Evolutionary conservation across 805 yeast genomes (phyloP).

Genomic region (Suhomyces pyralidae): DNA sequence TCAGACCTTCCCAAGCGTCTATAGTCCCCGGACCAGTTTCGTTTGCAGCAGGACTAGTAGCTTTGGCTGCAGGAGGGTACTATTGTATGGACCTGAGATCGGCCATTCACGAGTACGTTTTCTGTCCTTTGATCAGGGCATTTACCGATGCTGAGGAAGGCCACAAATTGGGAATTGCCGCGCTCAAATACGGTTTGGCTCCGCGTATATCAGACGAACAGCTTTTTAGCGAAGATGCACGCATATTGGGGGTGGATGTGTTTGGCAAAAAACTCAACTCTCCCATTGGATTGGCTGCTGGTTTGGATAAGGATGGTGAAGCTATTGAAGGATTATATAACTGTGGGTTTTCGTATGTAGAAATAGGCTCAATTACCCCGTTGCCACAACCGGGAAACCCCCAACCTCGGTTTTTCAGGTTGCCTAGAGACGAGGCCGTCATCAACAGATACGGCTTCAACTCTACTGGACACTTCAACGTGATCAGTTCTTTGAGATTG

Average conservation of each 20-base stretch:
- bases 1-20: slow-evolving; percentile 11
- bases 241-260: slow-evolving; percentile 52
- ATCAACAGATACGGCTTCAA: slow-evolving; percentile 95
- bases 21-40: slow-evolving; percentile 20
- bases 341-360: slow-evolving; percentile 85
- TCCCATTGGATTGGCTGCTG: slow-evolving; percentile 94
- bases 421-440: slow-evolving; percentile 82
- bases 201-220: slow-evolving; percentile 60
- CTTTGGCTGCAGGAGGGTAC: slow-evolving; percentile 41
- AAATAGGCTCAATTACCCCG: slow-evolving; percentile 92
- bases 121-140: slow-evolving; percentile 72
- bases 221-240: slow-evolving; percentile 35
- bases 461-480: slow-evolving; percentile 80
- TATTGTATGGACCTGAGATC: slow-evolving; percentile 77
- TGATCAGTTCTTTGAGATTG: slow-evolving; percentile 60
- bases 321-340: slow-evolving; percentile 78
- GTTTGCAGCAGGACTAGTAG: slow-evolving; percentile 17
- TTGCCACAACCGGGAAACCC: slow-evolving; percentile 94
- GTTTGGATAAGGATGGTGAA: slow-evolving; percentile 90
- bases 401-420: slow-evolving; percentile 84
- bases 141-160: slow-evolving; percentile 82
- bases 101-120: slow-evolving; percentile 73
- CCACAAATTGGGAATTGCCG: slow-evolving; percentile 69
- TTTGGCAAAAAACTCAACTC: slow-evolving; percentile 66
- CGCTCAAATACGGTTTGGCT: slow-evolving; percentile 63